phyloP scores from a whole-genome alignment of 208 protist genomes.

The Crithidia brevicula region DNA sequence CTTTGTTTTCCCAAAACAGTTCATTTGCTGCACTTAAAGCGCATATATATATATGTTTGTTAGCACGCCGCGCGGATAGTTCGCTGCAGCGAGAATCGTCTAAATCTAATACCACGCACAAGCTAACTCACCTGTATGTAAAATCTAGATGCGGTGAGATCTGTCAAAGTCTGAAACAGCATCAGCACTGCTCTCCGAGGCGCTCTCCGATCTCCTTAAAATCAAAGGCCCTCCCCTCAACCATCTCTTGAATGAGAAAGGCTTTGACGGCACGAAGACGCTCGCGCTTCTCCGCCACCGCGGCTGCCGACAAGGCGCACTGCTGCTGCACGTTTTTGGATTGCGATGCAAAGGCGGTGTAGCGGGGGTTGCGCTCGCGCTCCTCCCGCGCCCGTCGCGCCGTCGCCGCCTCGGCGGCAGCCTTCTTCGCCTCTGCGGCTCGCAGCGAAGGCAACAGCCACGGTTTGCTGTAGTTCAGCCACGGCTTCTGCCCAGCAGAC shows the following conservation, averaged over 20 bases:
- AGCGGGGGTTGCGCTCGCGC: slow-evolving; percentile 27
- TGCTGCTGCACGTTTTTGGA: slow-evolving; percentile 31
- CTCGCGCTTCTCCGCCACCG: slow-evolving; percentile 17
- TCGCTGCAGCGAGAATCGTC: background rate
- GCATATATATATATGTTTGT: too few relatives aligned
- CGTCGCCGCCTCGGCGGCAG: slow-evolving; percentile 27
- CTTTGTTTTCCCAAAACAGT: too few relatives aligned
- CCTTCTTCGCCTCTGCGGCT: slow-evolving; percentile 44
- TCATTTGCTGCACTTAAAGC: too few relatives aligned
- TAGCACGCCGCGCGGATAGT: background rate
- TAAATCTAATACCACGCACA: background rate
- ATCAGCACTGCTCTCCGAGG: slow-evolving; percentile 4
- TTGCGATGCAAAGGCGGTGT: slow-evolving; percentile 27
- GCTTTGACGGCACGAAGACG: slow-evolving; percentile 29
- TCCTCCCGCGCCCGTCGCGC: slow-evolving; percentile 22
- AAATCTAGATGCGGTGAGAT: too few relatives aligned
- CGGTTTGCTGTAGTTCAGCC: slow-evolving; percentile 70
- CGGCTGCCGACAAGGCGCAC: slow-evolving; percentile 20
- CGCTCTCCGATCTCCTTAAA: slow-evolving; percentile 24
- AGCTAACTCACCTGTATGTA: too few relatives aligned
- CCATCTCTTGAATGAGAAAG: slow-evolving; percentile 18
- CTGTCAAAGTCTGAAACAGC: background rate
- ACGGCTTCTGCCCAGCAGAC: slow-evolving; percentile 39
- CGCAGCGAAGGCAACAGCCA: slow-evolving; percentile 47
- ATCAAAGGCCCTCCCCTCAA: slow-evolving; percentile 15